Evolutionary conservation across 2,329 filamentous ascomycete species (phyloP), one percentile per base, ranked within the genome.

Genomic region (Tympanopsis confertula): DNA sequence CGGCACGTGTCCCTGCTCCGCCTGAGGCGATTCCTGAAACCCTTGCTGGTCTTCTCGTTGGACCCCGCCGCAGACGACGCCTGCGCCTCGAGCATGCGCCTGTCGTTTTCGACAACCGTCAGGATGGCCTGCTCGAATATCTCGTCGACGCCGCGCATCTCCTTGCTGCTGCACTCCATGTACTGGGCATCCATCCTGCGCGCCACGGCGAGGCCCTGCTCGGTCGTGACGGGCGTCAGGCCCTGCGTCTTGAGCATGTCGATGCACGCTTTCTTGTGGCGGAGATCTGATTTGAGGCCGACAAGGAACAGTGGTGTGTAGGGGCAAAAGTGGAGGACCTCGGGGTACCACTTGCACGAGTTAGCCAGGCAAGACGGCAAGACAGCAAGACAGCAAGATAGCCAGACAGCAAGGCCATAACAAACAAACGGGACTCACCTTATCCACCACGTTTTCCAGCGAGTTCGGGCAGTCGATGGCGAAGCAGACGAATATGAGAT

Each of bases 241-340:
- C 91, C 91, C 60, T 98, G 91, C 13, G 89, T 94, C 66, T 94
- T 95, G 62, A 98, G 86, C 58, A 98, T 87, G 58, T 98, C 91
- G 62, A 96, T 94, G 63, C 91, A 96, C 38, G 87, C 88, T 62
- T 86, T 82, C 71, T 96, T 96, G 65, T 82, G 77, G 51, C 91
- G 87, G 42, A 98, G 79, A 61, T 98, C 91, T 18, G 89, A 95
- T 64, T 98, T 98, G 54, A 96, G 79, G 41, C 89, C 91, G 48
- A 95, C 83, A 39, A 98, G 84, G 55, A 98, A 82, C 45, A 98
- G 80, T 17, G 91, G 91, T 2, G 89, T 96, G 53, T 91, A 94
- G n/a, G 91, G 91, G 64, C 91, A 96, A 69, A 98, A 98, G 64
- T 98, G 91, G 40, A 96, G 77, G 51, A 98, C 91, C 68, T 98